These are phyloP conservation scores for Francoa sonchifolia DNA, from an alignment of 441 rosid species.

Conservation along the genomic window DNA sequence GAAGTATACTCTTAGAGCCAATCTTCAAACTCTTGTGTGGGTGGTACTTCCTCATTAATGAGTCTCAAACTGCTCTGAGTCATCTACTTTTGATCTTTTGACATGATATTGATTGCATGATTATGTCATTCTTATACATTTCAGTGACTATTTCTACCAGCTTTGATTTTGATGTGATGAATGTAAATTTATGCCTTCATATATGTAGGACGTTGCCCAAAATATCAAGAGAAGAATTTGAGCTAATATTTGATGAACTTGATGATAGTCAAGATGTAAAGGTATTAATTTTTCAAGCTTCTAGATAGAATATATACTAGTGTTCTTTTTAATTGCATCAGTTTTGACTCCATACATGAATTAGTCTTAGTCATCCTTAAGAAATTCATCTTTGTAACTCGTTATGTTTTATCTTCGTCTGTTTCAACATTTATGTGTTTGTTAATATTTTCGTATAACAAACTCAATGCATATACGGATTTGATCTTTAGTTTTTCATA, in stretches of 20 bases:
- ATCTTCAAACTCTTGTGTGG: no score
- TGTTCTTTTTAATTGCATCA: not conserved
- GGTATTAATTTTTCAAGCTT: slow-evolving; percentile 31
- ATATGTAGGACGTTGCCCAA: slow-evolving; percentile 69
- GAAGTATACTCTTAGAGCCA: no score
- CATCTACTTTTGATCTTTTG: no score
- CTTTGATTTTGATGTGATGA: slow-evolving; percentile 9
- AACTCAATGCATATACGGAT: no score
- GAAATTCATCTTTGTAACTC: no score
- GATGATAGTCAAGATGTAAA: slow-evolving; percentile 87
- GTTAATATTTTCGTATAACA: no score
- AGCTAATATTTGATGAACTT: slow-evolving; percentile 75
- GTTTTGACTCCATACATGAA: not conserved
- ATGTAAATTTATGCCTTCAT: slow-evolving; percentile 10
- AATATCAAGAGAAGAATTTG: slow-evolving; percentile 76
- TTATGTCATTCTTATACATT: slow-evolving; percentile 1
- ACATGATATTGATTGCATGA: no score
- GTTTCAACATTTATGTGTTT: no score
- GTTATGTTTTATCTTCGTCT: no score
- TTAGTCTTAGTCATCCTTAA: not conserved
- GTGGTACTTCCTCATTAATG: no score
- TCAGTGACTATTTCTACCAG: not conserved
- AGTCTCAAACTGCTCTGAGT: no score
- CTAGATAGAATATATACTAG: slow-evolving; percentile 3
- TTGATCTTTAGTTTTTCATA: no score